Evolutionary conservation across 495 filamentous ascomycete species (phyloP).

Genomic region (Neurospora sp.): DNA sequence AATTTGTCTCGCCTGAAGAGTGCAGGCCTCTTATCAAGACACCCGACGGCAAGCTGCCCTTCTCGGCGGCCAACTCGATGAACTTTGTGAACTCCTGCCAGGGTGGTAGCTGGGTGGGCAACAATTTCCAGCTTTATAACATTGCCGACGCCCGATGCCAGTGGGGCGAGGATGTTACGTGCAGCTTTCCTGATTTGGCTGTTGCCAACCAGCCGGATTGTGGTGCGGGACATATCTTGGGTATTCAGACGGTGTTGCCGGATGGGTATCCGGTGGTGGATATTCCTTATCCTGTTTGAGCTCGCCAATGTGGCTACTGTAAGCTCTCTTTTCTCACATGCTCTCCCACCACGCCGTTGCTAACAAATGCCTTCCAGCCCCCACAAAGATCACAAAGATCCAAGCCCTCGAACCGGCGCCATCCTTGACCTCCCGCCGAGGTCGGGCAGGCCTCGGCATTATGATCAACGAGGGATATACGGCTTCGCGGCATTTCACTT

Average conservation of each 20-base stretch:
- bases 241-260: neutral
- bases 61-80: constrained; percentile 34
- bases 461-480: neutral
- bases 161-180: constrained; percentile 30
- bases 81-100: constrained; percentile 29
- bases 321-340: neutral
- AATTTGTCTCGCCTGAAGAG: constrained; percentile 14
- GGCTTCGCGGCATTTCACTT: neutral
- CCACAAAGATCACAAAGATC: neutral
- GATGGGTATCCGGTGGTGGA: neutral
- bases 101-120: constrained; percentile 20
- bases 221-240: neutral
- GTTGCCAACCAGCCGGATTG: constrained; percentile 13
- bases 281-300: neutral
- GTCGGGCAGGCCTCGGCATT: rapidly evolving
- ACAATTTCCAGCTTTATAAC: constrained; percentile 28
- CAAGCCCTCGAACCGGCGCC: neutral
- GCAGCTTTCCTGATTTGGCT: constrained; percentile 22
- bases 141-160: constrained; percentile 27
- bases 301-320: neutral
- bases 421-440: neutral
- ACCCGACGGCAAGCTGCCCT: constrained; percentile 21
- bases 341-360: no score
- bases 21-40: constrained; percentile 22
- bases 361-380: neutral